Base-by-base conservation (phyloP, 169 alveolate species). In the Eimeria maxima region DNA sequence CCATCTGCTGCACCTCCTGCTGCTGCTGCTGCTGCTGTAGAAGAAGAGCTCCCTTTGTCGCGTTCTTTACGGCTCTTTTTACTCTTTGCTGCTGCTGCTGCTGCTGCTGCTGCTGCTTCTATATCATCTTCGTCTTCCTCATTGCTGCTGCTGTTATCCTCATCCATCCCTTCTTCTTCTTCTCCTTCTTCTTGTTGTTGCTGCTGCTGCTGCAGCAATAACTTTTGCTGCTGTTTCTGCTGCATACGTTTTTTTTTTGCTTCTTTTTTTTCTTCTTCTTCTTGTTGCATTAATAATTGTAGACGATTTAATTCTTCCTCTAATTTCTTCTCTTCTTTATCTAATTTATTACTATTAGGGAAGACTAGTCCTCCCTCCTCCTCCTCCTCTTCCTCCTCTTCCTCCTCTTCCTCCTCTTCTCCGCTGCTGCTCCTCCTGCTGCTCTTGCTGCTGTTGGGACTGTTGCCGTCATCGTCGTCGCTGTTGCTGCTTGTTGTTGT, bases 271-370 rank as follows among this genome's bases (percentile, higher is more conserved):
- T 44, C 83, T 53, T 24, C n/a, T 2, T 91, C 91, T 57, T 91
- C 91, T 22, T 63, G 33, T 53, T 53, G 47, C 91, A 76, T 33
- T 42, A 50, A 83, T 4, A 20, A 33, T 63, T 91, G 90, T 45
- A 91, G 90, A 29, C 83, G 44, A 27, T 91, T 78, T 13, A 91
- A 42, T 44, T 73, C 95, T 22, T 50, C n/a, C 53, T 91, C 90
- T 24, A 91, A 89, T 16, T 83, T 53, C 38, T 63, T n/a, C 8
- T 91, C 95, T 76, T 91, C 95, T 42, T 60, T 90, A 55, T 91
- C 95, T 27, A 91, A 27, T 10, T 65, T 47, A 6, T 83, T 90
- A 1, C 50, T 69, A 67, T 57, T 27, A 1, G 4, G 60, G 22
- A 53, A 53, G 10, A 76, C 53, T 55, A 3, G n/a, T 2, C 50